Evolutionary conservation across 163 green algal species (phyloP), one percentile per base, ranked within the genome.

Genomic region (Scenedesmus sp.): DNA sequence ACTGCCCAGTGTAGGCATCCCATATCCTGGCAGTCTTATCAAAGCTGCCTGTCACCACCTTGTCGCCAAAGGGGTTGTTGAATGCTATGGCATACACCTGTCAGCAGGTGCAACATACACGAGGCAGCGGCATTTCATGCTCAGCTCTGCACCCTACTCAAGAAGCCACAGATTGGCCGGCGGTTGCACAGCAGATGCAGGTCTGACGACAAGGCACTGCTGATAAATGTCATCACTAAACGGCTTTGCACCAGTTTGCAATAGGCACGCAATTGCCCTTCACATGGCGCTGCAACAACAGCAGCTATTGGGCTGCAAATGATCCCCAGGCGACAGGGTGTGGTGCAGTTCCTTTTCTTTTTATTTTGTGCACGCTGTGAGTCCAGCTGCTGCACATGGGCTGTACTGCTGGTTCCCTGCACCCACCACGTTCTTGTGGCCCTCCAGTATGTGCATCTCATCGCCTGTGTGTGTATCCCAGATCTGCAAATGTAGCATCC

Each of bases 1-100:
- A 92, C 87, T 96, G 91, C 66, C 96, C 96, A 18, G 95, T 97
- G 90, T 96, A 94, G 16, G 96, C 94, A 86, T 97, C 94, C 96
- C 96, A 97, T 23, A 97, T 86, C 89, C 95, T 95, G 88, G 92
- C 94, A 15, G 93, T 95, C 86, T 97, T 97, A 89, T 98, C 96
- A 92, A 98, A 98, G 8, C 94, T 96, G 4, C 96, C 96, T 20
- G 96, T 98, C n/a, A 97, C 92, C 55, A 98, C 94, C 91, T 96
- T 97, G 91, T 98, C 95, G 15, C 96, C 96, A 90, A 95, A 98
- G 15, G 96, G 96, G 91, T 98, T 98, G 93, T 98, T 98, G 90
- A 97, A 98, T 13, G 96, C 95, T 26, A 98, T 96, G 6, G 96
- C 95, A 83, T 98, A 98, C 67, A 98, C 94, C 94, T 96, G 94